Percentiles rank a stretch among this genome's conserved stretches.
phyloP scores from a whole-genome alignment of 2,329 filamentous ascomycete genomes.

The Meredithiella fracta region DNA sequence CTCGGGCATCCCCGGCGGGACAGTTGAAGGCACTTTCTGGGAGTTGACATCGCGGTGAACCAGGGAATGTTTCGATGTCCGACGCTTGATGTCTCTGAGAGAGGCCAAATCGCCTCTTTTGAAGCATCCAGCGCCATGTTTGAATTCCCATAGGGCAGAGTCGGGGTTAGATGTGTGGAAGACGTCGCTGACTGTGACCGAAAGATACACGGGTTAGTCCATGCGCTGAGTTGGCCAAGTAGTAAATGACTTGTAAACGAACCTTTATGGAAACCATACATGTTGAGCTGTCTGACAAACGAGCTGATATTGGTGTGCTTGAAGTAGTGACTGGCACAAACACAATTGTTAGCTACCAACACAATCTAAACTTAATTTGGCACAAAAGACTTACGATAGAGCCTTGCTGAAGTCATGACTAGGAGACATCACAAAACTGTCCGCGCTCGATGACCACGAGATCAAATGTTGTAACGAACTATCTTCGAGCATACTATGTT shows the following conservation, averaged over 20 bases:
- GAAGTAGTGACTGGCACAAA: constrained; percentile 66
- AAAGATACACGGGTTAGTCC: neutral
- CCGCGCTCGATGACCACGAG: constrained; percentile 82
- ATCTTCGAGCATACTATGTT: constrained; percentile 82
- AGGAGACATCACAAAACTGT: constrained; percentile 98
- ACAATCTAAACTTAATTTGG: constrained; percentile 10
- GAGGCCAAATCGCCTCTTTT: constrained; percentile 86
- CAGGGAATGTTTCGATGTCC: constrained; percentile 80
- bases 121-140: constrained; percentile 93
- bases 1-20: constrained; percentile 55
- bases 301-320: constrained; percentile 99
- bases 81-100: constrained; percentile 83
- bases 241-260: neutral
- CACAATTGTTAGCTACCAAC: neutral
- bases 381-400: constrained; percentile 54
- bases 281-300: constrained; percentile 93
- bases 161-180: constrained; percentile 92
- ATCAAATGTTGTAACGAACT: constrained; percentile 85
- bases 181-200: constrained; percentile 70
- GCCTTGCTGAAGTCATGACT: constrained; percentile 97
- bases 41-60: constrained; percentile 87
- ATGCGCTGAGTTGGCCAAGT: neutral
- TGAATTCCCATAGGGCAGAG: constrained; percentile 94
- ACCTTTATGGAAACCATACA: constrained; percentile 99
- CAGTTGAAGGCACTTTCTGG: constrained; percentile 27